Conservation (phyloP, 805 yeast genomes). For the Barnettozyma vustinii region DNA sequence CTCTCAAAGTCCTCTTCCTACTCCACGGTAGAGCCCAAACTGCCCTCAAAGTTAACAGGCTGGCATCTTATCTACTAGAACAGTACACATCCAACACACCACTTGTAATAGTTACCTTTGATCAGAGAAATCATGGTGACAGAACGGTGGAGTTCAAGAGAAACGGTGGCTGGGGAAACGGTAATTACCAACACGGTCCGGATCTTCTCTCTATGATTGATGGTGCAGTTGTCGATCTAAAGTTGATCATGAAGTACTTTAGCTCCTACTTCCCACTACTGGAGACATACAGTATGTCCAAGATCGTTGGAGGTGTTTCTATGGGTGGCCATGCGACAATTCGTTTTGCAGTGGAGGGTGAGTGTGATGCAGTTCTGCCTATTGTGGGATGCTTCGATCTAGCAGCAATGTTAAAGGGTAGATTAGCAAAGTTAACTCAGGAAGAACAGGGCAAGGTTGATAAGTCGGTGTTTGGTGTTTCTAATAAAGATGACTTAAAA, state of each 20-base stretch:
- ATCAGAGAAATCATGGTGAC: slow-evolving; percentile 21
- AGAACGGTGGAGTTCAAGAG: slow-evolving; percentile 8
- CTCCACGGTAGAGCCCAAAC: slow-evolving; percentile 6
- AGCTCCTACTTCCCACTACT: slow-evolving; percentile 11
- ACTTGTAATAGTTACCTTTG: slow-evolving; percentile 16
- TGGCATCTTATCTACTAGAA: not conserved
- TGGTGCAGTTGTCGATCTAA: slow-evolving; percentile 17
- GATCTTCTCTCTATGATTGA: slow-evolving; percentile 20
- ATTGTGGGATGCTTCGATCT: slow-evolving; percentile 22
- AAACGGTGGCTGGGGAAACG: slow-evolving; percentile 13
- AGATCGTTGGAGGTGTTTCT: slow-evolving; percentile 19
- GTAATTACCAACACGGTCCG: slow-evolving; percentile 15
- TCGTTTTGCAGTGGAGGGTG: slow-evolving; percentile 13
- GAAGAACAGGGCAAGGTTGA: not conserved
- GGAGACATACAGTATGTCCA: not conserved
- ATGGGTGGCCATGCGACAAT: slow-evolving; percentile 23
- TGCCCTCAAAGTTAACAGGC: not conserved
- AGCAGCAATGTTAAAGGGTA: slow-evolving; percentile 14
- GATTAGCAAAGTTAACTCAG: slow-evolving; percentile 2
- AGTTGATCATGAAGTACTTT: slow-evolving; percentile 15
- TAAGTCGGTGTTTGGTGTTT: slow-evolving; percentile 7
- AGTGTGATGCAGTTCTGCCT: slow-evolving; percentile 17
- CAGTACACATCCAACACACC: not conserved
- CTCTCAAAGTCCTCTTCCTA: not conserved
- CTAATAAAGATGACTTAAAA: slow-evolving; percentile 13